Evolutionary conservation across 495 filamentous ascomycete genomes (phyloP), one percentile per base, ranked within the genome.

Genomic region (Daldinia bambusicola): DNA sequence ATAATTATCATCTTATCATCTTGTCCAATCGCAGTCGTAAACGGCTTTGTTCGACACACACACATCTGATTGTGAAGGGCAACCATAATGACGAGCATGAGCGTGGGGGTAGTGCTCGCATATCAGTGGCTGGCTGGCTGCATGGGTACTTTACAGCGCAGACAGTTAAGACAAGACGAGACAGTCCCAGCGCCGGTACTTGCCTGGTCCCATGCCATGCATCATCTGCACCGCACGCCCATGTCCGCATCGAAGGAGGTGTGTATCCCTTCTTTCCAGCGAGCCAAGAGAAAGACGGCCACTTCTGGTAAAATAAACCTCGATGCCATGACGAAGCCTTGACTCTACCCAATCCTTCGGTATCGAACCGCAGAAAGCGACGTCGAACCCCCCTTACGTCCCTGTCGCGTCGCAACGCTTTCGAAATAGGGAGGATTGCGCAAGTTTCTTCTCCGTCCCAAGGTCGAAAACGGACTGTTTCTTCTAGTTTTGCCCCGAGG

Each of bases 41-140:
- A 18, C 13, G 20, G 20, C 18, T 14, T 12, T 20, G 38, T 32
- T 60, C 30, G 38, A 34, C 38, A 34, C 30, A 4, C 16, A 16
- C 5, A 14, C 53, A 38, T 14, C 32, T 31, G 16, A 22, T 16
- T 18, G 53, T 20, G 26, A 45, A 43, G 56, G 38, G 13, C 32
- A 22, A 14, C 56, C 20, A 13, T 26, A 45, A 60, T 60, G 56
- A 45, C 38, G n/a, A 45, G 26, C 56, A 60, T 40, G 14, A 31
- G 56, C 37, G 32, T 60, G 38, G 37, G 56, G 37, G 22, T 1
- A 26, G 38, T 18, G 37, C 14, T 45, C 22, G 2, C 13, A 14
- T 41, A 32, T 20, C 7, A 37, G n/a, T 34, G 56, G 56, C 13
- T 60, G 56, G 56, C 13, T 60, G 56, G 38, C 38, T 59, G 56